Base-by-base conservation (phyloP, 164 flowering plant species). In the Stephania japonica region DNA sequence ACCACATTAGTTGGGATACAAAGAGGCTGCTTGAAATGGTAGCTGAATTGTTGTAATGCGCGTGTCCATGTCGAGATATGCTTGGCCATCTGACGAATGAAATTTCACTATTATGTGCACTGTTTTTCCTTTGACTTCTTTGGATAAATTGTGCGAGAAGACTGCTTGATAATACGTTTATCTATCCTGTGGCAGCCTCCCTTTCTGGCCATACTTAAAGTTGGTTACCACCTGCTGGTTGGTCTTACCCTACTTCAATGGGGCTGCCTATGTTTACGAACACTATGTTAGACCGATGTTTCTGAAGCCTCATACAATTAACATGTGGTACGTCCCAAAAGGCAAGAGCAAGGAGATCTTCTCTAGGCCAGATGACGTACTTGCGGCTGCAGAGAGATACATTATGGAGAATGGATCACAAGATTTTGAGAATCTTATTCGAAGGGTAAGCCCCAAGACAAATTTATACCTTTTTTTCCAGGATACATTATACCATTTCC, bases 201-300 rank as follows among this genome's bases (percentile, higher is more conserved):
- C 93, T 5, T 78, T 88, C 38, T 90, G 97, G 97, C 76, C 92
- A 5, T 91, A 89, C 65, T 84, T 81, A 5, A 94, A 91, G 85
- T 80, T 94, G 76, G 65, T 82, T 19, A 75, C 73, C 1, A 82
- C 85, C 8, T 89, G 96, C 84, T 94, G 98, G 98, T 79, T 94
- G 81, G 97, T 94, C 25, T 79, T 94, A 38, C 98, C 98, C 6
- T 79, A 87, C 62, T 94, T 94, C 85, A 88, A 83, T 73, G 98
- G 97, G 1, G 97, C 97, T 67, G 89, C 97, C 3, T 85, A 92
- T 78, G 92, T 94, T 0, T 92, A 92, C 64, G 77, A 85, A 77
- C 83, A 78, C 75, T 91, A 80, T 73, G 81, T 94, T 13, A 83
- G 96, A 68, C 97, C 97, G 16, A 81, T 84, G 78, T 89, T 85